Conservation (phyloP, 2,329 filamentous ascomycete species). For the Zasmidium cellare region DNA sequence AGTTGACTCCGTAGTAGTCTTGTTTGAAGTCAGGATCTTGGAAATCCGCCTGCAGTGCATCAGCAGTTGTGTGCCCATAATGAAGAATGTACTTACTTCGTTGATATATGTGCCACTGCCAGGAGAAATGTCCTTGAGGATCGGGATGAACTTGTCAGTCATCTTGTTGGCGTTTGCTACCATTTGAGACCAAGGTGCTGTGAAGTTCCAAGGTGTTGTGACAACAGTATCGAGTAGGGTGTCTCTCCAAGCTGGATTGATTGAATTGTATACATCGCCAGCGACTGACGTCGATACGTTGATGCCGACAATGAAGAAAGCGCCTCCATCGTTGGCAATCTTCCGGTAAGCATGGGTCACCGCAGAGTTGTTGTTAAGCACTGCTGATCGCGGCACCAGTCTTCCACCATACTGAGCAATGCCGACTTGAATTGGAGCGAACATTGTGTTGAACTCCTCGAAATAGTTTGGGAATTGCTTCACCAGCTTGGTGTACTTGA, state of each 20-base stretch:
- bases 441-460: conserved; percentile 8
- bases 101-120: conserved; percentile 44
- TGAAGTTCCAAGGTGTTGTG: conserved; percentile 40
- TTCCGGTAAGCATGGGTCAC: conserved; percentile 36
- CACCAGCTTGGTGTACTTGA: conserved; percentile 31
- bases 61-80: conserved; percentile 12
- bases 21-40: conserved; percentile 42
- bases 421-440: conserved; percentile 11
- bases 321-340: conserved; percentile 36
- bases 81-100: conserved; percentile 28
- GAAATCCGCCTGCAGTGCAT: conserved; percentile 33
- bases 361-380: conserved; percentile 31
- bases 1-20: conserved; percentile 46
- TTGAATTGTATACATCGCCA: conserved; percentile 40
- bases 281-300: conserved; percentile 38
- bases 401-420: conserved; percentile 12
- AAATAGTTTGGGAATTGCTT: conserved; percentile 7
- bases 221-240: conserved; percentile 39
- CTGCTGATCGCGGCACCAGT: conserved; percentile 7
- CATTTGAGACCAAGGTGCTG: conserved; percentile 39
- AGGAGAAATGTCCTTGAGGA: conserved; percentile 41
- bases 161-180: conserved; percentile 39
- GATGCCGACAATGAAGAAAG: conserved; percentile 41
- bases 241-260: conserved; percentile 42
- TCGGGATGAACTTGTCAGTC: conserved; percentile 41